Evolutionary conservation across 805 yeast species (phyloP).

Genomic region (Yarrowia alimentaria): DNA sequence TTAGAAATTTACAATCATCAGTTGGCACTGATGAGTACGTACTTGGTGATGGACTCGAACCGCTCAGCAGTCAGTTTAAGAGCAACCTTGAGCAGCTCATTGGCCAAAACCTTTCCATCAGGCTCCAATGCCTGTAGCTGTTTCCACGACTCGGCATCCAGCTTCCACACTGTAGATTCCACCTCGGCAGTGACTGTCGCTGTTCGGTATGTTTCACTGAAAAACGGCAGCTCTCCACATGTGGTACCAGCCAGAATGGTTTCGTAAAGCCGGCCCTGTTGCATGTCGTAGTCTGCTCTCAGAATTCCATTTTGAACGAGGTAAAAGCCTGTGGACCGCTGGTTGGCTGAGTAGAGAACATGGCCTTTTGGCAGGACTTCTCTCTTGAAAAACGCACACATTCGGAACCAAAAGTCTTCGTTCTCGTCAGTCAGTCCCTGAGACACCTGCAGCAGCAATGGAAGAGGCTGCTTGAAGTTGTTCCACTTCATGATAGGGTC

Average conservation of each 20-base stretch:
- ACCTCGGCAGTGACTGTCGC: slow-evolving; percentile 56
- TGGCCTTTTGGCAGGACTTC: slow-evolving; percentile 49
- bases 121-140: slow-evolving; percentile 43
- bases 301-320: slow-evolving; percentile 57
- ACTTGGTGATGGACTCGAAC: slow-evolving; percentile 72
- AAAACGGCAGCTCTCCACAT: slow-evolving; percentile 60
- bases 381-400: slow-evolving; percentile 57
- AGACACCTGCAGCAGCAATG: slow-evolving; percentile 57
- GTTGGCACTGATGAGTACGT: slow-evolving; percentile 56
- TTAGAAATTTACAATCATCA: slow-evolving; percentile 3
- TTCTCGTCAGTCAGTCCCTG: slow-evolving; percentile 54
- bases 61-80: slow-evolving; percentile 65
- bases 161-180: slow-evolving; percentile 67
- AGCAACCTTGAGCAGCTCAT: slow-evolving; percentile 62
- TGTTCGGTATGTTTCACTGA: slow-evolving; percentile 43
- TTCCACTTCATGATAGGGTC: slow-evolving; percentile 36
- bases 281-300: slow-evolving; percentile 53
- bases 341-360: slow-evolving; percentile 46
- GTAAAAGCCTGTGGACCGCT: slow-evolving; percentile 57
- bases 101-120: slow-evolving; percentile 54
- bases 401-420: slow-evolving; percentile 60
- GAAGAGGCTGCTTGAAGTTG: slow-evolving; percentile 54
- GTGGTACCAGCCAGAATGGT: slow-evolving; percentile 68
- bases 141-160: slow-evolving; percentile 49
- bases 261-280: slow-evolving; percentile 47